Conservation (phyloP, 169 alveolate genomes). For the Plasmodium fragile region DNA sequence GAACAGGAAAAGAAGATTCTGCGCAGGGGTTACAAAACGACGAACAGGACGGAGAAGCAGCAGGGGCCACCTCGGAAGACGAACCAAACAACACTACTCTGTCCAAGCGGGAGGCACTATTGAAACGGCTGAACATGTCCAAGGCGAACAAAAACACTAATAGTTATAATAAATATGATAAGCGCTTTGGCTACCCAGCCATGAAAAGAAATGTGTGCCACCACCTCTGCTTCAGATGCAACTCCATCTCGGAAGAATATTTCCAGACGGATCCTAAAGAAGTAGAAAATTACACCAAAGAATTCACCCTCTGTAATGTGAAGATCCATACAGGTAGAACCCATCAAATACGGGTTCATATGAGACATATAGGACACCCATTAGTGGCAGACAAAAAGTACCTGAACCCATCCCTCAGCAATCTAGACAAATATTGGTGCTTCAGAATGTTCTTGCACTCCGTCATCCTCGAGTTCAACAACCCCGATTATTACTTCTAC, state of each 20-base stretch:
- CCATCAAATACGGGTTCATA: slow-evolving; percentile 84
- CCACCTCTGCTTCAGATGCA: slow-evolving; percentile 66
- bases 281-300: slow-evolving; percentile 77
- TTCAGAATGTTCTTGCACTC: slow-evolving; percentile 84
- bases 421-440: slow-evolving; percentile 82
- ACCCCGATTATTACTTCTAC: slow-evolving; percentile 78
- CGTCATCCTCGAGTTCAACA: slow-evolving; percentile 77
- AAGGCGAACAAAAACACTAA: neutral
- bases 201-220: slow-evolving; percentile 54
- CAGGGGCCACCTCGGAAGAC: neutral
- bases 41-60: neutral
- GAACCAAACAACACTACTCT: neutral
- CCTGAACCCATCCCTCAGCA: slow-evolving; percentile 75
- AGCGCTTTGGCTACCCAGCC: neutral
- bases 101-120: neutral
- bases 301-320: slow-evolving; percentile 80
- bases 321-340: slow-evolving; percentile 84
- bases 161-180: neutral
- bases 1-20: neutral
- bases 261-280: slow-evolving; percentile 53
- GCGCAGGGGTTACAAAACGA: neutral
- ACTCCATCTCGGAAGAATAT: slow-evolving; percentile 64
- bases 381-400: slow-evolving; percentile 81
- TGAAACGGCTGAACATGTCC: neutral
- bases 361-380: slow-evolving; percentile 85